Percentiles rank a stretch among this genome's conserved stretches.
Evolutionary conservation across 495 filamentous ascomycete species (phyloP).

Genomic region (Tetracladium marchalianum): DNA sequence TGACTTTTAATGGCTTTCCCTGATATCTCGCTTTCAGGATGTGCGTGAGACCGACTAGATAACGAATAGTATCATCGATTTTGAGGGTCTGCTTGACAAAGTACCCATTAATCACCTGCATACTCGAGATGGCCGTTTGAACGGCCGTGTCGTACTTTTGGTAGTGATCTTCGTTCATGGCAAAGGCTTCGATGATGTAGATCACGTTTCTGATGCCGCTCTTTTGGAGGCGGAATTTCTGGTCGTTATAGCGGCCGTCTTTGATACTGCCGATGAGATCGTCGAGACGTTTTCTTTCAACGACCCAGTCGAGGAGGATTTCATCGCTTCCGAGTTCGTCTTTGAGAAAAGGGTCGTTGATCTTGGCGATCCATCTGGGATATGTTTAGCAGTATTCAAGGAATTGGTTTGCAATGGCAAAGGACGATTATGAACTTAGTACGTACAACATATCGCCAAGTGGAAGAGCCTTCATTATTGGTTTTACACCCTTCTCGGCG

Average conservation of each 20-base stretch:
- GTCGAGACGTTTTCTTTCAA: conserved; percentile 76
- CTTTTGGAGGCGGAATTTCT: conserved; percentile 69
- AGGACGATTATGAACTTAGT: no score
- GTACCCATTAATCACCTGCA: conserved; percentile 73
- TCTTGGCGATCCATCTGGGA: conserved; percentile 61
- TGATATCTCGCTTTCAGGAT: conserved; percentile 59
- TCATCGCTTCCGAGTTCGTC: conserved; percentile 54
- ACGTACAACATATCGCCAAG: conserved; percentile 56
- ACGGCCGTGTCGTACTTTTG: conserved; percentile 55
- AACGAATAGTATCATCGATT: conserved; percentile 73
- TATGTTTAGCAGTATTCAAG: no score
- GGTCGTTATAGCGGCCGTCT: conserved; percentile 76
- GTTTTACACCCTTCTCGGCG: conserved; percentile 50
- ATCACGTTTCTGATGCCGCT: conserved; percentile 66
- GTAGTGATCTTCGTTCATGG: conserved; percentile 37
- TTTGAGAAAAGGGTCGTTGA: conserved; percentile 46
- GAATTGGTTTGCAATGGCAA: no score
- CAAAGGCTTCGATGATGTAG: conserved; percentile 71
- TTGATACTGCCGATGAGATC: conserved; percentile 73
- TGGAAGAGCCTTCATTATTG: conserved; percentile 56
- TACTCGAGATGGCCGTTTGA: conserved; percentile 64
- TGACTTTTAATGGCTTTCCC: conserved; percentile 38
- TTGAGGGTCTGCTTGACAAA: conserved; percentile 71
- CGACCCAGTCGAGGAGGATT: conserved; percentile 69
- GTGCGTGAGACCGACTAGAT: conserved; percentile 65